Evolutionary conservation across 768 basidiomycete genomes (phyloP), one percentile per base, ranked within the genome.

Genomic region (Clavaria fumosa): DNA sequence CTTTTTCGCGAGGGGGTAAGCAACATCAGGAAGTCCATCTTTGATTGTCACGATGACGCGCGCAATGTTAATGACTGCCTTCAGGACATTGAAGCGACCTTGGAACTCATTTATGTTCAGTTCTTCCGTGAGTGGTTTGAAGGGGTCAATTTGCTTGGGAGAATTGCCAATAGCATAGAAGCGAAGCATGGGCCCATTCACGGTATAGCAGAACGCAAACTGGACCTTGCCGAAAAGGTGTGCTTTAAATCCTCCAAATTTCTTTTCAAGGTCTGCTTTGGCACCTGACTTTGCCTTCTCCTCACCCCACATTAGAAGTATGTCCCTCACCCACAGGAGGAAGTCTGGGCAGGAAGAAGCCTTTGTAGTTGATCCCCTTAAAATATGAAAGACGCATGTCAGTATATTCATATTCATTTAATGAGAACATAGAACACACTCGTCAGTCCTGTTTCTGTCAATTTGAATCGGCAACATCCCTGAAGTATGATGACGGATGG

Each of bases 241-340:
- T 9, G 33, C 17, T 21, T 35, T 34, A 26, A 40, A 20, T 14
- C 18, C 22, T 33, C 14, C 32, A 35, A 40, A 24, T 40, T 39
- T 39, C n/a, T 11, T 32, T 7, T 5, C 5, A 17, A 34, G 31
- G 24, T 34, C 39, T 17, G 5, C 19, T 9, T 28, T 9, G 17
- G 33, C 22, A 14, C 22, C 39, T 11, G 32, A 21, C 7, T 10
- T 21, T 17, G 31, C 12, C 23, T 21, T 34, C 23, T 40, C 39
- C 24, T 40, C 39, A 22, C 39, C 39, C 39, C 31, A 22, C 6
- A 40, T 23, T 3, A 40, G 18, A 28, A 40, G 39, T 6, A 37
- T 17, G 31, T 34, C 40, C 17, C 28, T 27, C 18, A 41, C 22
- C 40, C 40, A 38, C 23, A 37, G 28, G 31, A 39, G 38, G 38